Base-by-base conservation (phyloP, 768 basidiomycete genomes). In the Lactarius evosmus region DNA sequence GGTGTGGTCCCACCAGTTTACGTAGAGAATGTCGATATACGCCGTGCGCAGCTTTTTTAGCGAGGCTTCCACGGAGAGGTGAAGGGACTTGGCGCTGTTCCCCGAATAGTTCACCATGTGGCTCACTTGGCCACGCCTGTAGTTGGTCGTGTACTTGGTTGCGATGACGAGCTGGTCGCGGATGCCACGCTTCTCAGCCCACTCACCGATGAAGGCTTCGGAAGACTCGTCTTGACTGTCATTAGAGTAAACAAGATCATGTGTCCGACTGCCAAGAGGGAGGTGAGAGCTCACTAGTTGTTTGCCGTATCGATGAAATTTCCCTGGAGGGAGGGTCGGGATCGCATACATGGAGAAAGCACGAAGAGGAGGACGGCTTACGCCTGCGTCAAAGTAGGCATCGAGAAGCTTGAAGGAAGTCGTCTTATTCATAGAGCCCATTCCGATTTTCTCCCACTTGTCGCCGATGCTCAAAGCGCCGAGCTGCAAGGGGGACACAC, bases 21-120 rank as follows among this genome's bases (percentile, higher is more conserved):
- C 68, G 63, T 85, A 84, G 33, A 85, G 70, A 52, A 85, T 78
- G 67, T 85, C 84, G 68, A 85, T 78, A 68, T 82, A 88, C n/a
- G 79, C 74, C n/a, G 85, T 86, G 49, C 83, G 74, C 25, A 89
- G 77, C 65, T 84, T 85, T 65, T 75, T 75, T 59, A 81, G 72
- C 38, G 74, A 75, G 3, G 71, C 73, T n/a, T 74, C 73, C 3
- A 78, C 70, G 7, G 72, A n/a, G n/a, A n/a, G n/a, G n/a, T n/a
- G n/a, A n/a, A n/a, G n/a, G n/a, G n/a, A n/a, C n/a, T n/a, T n/a
- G 75, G 73, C 63, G 67, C 71, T 66, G 73, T 81, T 82, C 8
- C 80, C 79, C 17, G 65, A 66, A 65, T 75, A 81, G 73, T 82
- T 78, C 71, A 77, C 46, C 61, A 74, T 66, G 73, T 74, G 41